Base-by-base conservation (phyloP, 2,329 filamentous ascomycete genomes). In the Teratosphaeria destructans region DNA sequence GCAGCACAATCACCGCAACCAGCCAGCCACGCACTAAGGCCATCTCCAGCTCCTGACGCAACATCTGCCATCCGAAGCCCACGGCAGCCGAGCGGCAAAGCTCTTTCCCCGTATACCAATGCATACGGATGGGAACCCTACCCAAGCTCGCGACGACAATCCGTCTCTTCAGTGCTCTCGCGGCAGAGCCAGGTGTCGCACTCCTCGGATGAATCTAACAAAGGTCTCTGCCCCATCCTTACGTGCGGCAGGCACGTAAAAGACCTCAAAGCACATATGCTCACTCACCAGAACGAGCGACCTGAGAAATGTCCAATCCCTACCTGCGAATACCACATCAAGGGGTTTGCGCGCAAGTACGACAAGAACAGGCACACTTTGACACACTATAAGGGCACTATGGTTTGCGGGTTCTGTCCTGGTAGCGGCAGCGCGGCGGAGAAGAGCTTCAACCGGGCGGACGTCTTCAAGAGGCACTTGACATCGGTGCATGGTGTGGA, bases 321-420 rank as follows among this genome's bases (percentile, higher is more conserved):
- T 60, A 94, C 86, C 0, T 96, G 92, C 78, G 90, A 95, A 70
- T 96, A 96, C 75, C 87, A 95, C 77, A 78, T 83, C 70, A 96
- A 96, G 76, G 92, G 92, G 3, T 96, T 96, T 71, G 91, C 92
- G 11, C 83, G 92, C 67, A 96, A 96, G 76, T 96, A 96, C 72
- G 92, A 96, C 79, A 95, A 95, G 81, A 96, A 96, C 76, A 81
- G 92, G 53, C 92, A 96, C 74, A 95, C 91, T 5, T 76, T 96
- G 63, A 96, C 92, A 5, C 92, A 96, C 74, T 96, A 96, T 82
- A 96, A 96, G 77, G 92, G 92, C 49, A 96, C 89, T 55, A 96
- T 96, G 92, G 90, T 96, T 27, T 96, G 92, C 71, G 91, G 90
- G 34, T 96, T 96, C 78, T 96, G 92, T 69, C 90, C 91, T 1